Evolutionary conservation across 257 asterid genomes (phyloP).

Genomic region (Salvia rosmarinus): DNA sequence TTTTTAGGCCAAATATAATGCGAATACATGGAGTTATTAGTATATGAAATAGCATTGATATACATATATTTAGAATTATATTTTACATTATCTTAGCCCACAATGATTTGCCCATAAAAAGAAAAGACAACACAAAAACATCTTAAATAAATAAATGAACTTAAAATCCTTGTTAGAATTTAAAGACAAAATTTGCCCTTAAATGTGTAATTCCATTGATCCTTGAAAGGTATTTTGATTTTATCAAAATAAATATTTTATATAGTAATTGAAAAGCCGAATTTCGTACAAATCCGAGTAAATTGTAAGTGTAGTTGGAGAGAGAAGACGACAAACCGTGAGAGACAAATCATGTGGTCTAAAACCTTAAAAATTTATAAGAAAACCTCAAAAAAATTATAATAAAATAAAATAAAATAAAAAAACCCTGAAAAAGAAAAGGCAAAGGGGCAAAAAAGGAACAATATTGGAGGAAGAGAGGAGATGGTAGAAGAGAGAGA

Average conservation of each 20-base stretch:
- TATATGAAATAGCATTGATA: no score
- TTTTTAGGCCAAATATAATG: no score
- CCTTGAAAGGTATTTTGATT: not conserved
- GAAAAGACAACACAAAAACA: not conserved
- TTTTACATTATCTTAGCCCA: no score
- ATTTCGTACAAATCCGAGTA: not conserved
- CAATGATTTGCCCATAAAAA: not conserved
- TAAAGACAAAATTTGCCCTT: not conserved
- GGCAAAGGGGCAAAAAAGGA: conserved; percentile 30
- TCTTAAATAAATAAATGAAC: not conserved
- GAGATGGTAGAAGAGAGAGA: conserved; percentile 34
- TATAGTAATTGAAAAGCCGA: not conserved
- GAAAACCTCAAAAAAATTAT: not conserved
- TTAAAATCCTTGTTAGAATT: not conserved
- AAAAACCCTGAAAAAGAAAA: not conserved
- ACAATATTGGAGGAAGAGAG: conserved; percentile 10
- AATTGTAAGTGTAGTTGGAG: not conserved
- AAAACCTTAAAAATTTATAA: not conserved
- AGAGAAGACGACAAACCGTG: not conserved
- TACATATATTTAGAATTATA: no score
- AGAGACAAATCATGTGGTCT: conserved; percentile 30
- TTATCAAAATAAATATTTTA: not conserved
- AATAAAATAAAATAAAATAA: not conserved
- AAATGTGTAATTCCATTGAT: not conserved
- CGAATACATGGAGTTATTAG: no score